Conservation (phyloP, 2,329 filamentous ascomycete genomes). For the Pyrenophora teres region DNA sequence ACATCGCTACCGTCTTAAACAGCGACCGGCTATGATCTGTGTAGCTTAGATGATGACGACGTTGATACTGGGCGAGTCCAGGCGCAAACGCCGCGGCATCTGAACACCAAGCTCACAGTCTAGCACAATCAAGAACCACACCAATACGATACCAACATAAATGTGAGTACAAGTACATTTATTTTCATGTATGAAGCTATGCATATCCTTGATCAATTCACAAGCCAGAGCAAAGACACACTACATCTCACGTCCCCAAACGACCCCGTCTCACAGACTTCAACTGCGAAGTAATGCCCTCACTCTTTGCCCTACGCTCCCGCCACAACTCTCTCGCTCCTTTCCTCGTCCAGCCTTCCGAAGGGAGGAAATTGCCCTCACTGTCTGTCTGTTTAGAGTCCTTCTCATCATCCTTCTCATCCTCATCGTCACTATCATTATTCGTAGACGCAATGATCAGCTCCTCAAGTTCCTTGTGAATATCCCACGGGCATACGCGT, state of each 20-base stretch:
- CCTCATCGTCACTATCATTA: slow-evolving; percentile 7
- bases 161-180: too few relatives aligned
- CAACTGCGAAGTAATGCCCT: background rate
- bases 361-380: background rate
- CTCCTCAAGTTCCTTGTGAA: slow-evolving; percentile 8
- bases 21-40: background rate
- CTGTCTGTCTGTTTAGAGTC: background rate
- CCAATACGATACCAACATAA: too few relatives aligned
- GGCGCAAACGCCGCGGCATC: slow-evolving; percentile 19
- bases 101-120: background rate
- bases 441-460: slow-evolving; percentile 12
- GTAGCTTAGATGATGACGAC: background rate
- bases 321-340: slow-evolving; percentile 2
- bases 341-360: slow-evolving; percentile 1
- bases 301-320: slow-evolving; percentile 5
- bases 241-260: background rate
- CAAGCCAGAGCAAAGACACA: too few relatives aligned
- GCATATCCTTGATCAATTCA: background rate
- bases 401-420: background rate
- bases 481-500: background rate
- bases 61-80: too few relatives aligned
- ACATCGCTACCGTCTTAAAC: background rate
- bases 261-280: background rate
- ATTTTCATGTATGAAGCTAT: background rate
- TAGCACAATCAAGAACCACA: too few relatives aligned